Evolutionary conservation across 2,329 filamentous ascomycete genomes (phyloP).

Genomic region (Neopestalotiopsis clavispora): DNA sequence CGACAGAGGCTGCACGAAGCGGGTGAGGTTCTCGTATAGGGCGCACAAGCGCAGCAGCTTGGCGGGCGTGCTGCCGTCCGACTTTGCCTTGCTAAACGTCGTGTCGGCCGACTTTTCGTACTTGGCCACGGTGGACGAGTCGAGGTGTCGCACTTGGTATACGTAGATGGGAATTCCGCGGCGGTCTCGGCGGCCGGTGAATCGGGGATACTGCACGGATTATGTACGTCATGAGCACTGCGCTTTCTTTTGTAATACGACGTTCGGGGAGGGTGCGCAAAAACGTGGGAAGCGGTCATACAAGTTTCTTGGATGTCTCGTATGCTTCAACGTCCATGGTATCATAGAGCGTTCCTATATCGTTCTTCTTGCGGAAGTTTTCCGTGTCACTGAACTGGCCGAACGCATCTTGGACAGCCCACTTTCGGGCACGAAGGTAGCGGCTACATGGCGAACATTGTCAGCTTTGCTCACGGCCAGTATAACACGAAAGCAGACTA

Average conservation of each 20-base stretch:
- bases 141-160: conserved; percentile 83
- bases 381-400: conserved; percentile 88
- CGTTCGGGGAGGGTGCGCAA: not conserved
- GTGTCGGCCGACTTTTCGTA: conserved; percentile 71
- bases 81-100: conserved; percentile 61
- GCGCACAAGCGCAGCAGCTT: conserved; percentile 88
- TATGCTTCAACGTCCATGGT: conserved; percentile 87
- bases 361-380: conserved; percentile 81
- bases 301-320: conserved; percentile 78
- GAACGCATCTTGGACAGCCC: conserved; percentile 77
- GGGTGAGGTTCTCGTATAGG: conserved; percentile 89
- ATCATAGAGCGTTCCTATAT: conserved; percentile 79
- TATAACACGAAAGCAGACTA: not conserved
- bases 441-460: conserved; percentile 57
- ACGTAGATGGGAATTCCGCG: conserved; percentile 92
- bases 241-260: not conserved
- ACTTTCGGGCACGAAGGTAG: conserved; percentile 84
- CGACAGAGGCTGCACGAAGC: conserved; percentile 85
- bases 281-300: conserved; percentile 37
- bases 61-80: conserved; percentile 69
- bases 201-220: conserved; percentile 79
- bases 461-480: conserved; percentile 13
- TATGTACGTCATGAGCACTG: conserved; percentile 10
- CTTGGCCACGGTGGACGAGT: conserved; percentile 77
- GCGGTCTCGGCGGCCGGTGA: conserved; percentile 88